Base-by-base conservation (phyloP, 2,329 filamentous ascomycete species). In the Phymatotrichopsis omnivora region DNA sequence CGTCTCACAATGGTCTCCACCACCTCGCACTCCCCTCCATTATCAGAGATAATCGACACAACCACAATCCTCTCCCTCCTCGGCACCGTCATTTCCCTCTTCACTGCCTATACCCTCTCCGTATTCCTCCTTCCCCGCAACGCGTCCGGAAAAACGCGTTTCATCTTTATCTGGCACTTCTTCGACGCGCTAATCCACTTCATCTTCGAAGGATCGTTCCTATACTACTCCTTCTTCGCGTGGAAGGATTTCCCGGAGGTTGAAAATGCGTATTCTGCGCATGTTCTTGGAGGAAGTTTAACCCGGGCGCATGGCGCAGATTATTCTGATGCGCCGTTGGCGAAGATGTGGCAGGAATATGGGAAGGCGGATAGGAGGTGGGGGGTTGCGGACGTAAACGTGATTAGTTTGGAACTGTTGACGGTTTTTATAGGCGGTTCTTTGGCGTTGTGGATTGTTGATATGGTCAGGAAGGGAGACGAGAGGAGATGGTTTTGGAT, bases 121-220 rank as follows among this genome's bases (percentile, higher is more conserved):
- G 33, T 55, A n/a, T 46, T 42, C 12, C 29, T 49, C 6, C 72
- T 82, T 20, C 74, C 79, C 3, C 60, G 65, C 14, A 60, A 68
- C 1, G 68, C 76, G 8, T 65, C 73, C 1, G 61, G 67, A 28
- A 74, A 77, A 40, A 71, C 72, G 45, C 85, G 86, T 51, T 68
- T 83, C 61, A 78, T 95, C 54, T 94, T 94, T 72, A 75, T 93
- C 66, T 95, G 89, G 89, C 87, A 95, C 68, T 74, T 84, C 28
- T 93, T 93, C 67, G 87, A 95, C 64, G 85, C 85, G 24, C 73
- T 95, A 32, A 89, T 87, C 60, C 91, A 98, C 68, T 77, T 93
- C 65, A 70, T 85, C 62, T 82, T 96, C 62, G 89, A 96, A 67
- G 87, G 85, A 42, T 81, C 78, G 59, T 96, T 85, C 65, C 76